Evolutionary conservation across 2,329 filamentous ascomycete species (phyloP).

Genomic region (Sporothrix brunneoviolacea): DNA sequence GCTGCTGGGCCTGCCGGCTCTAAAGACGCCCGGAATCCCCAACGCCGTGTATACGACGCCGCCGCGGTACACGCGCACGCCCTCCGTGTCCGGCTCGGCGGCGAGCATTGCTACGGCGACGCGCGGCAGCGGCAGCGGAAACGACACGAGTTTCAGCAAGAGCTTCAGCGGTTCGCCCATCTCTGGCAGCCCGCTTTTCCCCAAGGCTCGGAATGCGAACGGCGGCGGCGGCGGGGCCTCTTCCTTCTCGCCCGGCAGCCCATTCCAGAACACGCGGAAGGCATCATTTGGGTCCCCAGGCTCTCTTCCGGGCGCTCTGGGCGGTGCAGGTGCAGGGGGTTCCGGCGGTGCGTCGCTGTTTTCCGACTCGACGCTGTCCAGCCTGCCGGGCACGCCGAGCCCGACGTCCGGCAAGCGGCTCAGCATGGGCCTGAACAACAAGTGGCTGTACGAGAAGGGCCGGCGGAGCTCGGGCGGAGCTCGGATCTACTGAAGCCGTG

Average conservation of each 20-base stretch:
- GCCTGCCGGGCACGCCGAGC: conserved; percentile 57
- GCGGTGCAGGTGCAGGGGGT: conserved; percentile 25
- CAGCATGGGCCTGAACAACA: conserved; percentile 77
- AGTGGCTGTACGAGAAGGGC: conserved; percentile 89
- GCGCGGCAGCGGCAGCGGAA: conserved; percentile 15
- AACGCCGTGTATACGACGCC: conserved; percentile 74
- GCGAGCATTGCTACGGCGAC: conserved; percentile 35
- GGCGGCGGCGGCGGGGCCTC: conserved; percentile 21
- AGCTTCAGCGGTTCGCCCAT: conserved; percentile 38
- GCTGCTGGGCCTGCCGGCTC: conserved; percentile 72
- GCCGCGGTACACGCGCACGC: conserved; percentile 74
- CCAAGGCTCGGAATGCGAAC: conserved; percentile 50
- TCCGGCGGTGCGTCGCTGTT: conserved; percentile 40
- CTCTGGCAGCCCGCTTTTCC: conserved; percentile 52
- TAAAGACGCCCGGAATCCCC: conserved; percentile 55
- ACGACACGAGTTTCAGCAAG: conserved; percentile 3
- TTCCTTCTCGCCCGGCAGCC: conserved; percentile 12
- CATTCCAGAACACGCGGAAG: conserved; percentile 40
- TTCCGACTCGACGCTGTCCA: conserved; percentile 33
- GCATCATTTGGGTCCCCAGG: conserved; percentile 57
- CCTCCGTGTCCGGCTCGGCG: conserved; percentile 57
- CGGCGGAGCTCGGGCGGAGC: conserved; percentile 42
- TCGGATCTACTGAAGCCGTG: conserved; percentile 10
- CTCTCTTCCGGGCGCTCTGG: conserved; percentile 42
- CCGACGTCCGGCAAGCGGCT: conserved; percentile 60